Evolutionary conservation across 108 stramenopile genomes (phyloP).

Genomic region (Mediolabrus comicus): DNA sequence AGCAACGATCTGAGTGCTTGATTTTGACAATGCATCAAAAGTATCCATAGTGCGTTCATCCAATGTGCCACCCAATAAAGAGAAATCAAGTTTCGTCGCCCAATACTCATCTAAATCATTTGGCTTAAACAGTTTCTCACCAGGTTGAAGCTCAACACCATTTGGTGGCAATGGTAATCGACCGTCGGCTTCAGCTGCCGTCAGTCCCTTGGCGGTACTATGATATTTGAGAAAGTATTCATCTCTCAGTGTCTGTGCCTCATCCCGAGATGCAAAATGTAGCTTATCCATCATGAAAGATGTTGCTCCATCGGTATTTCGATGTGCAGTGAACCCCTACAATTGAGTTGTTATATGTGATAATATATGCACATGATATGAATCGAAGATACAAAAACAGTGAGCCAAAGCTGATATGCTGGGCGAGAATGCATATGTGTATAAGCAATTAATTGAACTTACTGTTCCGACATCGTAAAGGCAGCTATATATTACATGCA

Average conservation of each 20-base stretch:
- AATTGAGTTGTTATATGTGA: no score
- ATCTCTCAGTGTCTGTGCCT: slow-evolving; percentile 58
- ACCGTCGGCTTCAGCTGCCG: slow-evolving; percentile 73
- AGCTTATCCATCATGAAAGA: slow-evolving; percentile 75
- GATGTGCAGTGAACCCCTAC: slow-evolving; percentile 83
- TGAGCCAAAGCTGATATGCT: no score
- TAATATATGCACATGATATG: no score
- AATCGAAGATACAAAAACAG: no score
- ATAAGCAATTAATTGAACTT: no score
- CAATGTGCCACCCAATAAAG: slow-evolving; percentile 41
- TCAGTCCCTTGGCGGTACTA: slow-evolving; percentile 76
- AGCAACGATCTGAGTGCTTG: slow-evolving; percentile 40
- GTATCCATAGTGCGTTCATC: slow-evolving; percentile 46
- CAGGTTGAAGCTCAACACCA: slow-evolving; percentile 13
- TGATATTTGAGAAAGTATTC: slow-evolving; percentile 79
- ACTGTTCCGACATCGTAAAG: slow-evolving; percentile 78
- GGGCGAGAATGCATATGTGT: no score
- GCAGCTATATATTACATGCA: no score
- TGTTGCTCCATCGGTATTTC: slow-evolving; percentile 63
- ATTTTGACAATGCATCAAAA: slow-evolving; percentile 20
- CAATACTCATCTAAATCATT: slow-evolving; percentile 67
- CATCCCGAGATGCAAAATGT: slow-evolving; percentile 46
- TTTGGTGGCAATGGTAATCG: slow-evolving; percentile 47
- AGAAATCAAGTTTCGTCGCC: slow-evolving; percentile 68
- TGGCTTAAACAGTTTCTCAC: slow-evolving; percentile 37